A percentile compares a stretch with the other conserved stretches of the same genome.
These are phyloP conservation scores for Cutaneotrichosporon sp. DNA, from an alignment of 1,284 basidiomycete species.

Conservation along the genomic window DNA sequence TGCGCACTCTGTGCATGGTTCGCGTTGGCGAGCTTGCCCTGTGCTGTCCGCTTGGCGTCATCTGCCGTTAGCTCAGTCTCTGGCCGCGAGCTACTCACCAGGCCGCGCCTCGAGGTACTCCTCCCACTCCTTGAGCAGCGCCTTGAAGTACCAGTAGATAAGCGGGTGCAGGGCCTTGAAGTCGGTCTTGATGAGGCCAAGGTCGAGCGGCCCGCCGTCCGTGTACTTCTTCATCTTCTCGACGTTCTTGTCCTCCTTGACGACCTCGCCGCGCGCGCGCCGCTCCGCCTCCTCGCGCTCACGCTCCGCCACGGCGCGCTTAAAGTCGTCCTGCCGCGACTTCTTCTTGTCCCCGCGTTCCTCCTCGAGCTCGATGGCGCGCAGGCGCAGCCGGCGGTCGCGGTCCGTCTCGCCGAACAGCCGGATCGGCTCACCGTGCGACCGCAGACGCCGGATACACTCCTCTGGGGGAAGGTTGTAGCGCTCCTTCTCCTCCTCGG, in stretches of 20 bases:
- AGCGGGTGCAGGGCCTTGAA: conserved; percentile 96
- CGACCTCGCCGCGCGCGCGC: conserved; percentile 32
- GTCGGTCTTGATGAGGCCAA: conserved; percentile 82
- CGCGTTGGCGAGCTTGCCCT: conserved; percentile 91
- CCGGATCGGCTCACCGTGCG: conserved; percentile 90
- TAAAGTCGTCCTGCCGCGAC: conserved; percentile 82
- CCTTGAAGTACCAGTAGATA: conserved; percentile 94
- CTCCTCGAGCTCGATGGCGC: conserved; percentile 91
- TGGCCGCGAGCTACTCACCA: conserved; percentile 58
- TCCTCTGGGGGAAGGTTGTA: conserved; percentile 96
- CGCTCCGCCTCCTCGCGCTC: conserved; percentile 66
- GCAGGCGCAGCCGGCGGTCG: conserved; percentile 82
- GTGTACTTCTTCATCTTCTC: conserved; percentile 16
- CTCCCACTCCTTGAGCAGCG: conserved; percentile 92
- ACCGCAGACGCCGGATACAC: conserved; percentile 79
- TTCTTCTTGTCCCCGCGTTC: conserved; percentile 60
- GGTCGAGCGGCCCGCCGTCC: conserved; percentile 56
- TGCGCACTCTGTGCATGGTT: conserved; percentile 95
- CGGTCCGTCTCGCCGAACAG: conserved; percentile 95
- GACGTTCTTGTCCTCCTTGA: conserved; percentile 7
- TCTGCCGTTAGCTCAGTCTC: conserved; percentile 38
- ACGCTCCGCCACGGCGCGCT: conserved; percentile 80
- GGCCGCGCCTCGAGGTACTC: conserved; percentile 89
- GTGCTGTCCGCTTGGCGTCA: conserved; percentile 75
- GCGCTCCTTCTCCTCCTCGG: conserved; percentile 57